Base-by-base conservation (phyloP, 2,329 filamentous ascomycete genomes). In the Paecilomyces variotii region DNA sequence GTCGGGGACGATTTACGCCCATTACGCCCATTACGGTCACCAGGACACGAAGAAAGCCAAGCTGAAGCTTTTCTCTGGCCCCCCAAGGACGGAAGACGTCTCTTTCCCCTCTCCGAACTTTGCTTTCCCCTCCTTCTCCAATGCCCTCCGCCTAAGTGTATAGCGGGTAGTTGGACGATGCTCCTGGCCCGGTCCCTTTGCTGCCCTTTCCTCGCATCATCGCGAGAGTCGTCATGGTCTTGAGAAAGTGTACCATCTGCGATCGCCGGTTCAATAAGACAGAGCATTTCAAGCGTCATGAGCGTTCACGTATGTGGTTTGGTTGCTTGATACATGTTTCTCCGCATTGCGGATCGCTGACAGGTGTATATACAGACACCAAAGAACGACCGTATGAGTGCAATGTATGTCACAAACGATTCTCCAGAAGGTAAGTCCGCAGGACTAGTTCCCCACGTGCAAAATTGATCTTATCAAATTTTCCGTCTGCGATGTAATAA, bases 191-290 rank as follows among this genome's bases (percentile, higher is more conserved):
- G 19, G 45, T 52, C 28, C 32, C 35, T 58, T n/a, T 34, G 19
- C 14, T 35, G n/a, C 7, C 19, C 35, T 30, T 53, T 24, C 53
- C 62, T 61, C 52, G 53, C 54, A 51, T 34, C 53, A 50, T 35
- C 14, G 62, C 58, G 54, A 62, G 57, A 56, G 56, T 54, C 64
- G 66, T 64, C 67, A 76, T 76, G 74, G 72, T 77, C 61, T 67
- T 76, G 57, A 72, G 71, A 67, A 75, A 77, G 66, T 78, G 76
- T 61, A 72, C 67, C 55, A 76, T 78, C 57, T 83, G 80, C 73
- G 80, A 81, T 62, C 77, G 80, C 61, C 79, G 78, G 61, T 83
- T 82, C 71, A 81, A 79, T 61, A 83, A 83, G 69, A 80, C 78
- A 30, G 80, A 82, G 65, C 80, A 82, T 69, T 78, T 80, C 64